These are phyloP conservation scores for Raddia guianensis DNA, from an alignment of 176 grass and related monocot genomes.

Conservation along the genomic window DNA sequence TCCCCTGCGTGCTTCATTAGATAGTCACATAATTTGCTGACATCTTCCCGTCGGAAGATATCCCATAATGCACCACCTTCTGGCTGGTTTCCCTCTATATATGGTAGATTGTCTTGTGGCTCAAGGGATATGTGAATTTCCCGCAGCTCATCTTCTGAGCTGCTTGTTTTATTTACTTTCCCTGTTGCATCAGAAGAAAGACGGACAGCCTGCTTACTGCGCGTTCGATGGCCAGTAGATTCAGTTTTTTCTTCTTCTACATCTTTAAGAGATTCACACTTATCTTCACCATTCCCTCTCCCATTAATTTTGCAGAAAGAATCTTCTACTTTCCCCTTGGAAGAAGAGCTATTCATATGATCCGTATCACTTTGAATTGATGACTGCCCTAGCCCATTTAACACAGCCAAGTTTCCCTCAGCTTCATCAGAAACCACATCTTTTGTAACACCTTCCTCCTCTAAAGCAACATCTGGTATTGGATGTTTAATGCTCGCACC, in stretches of 20 bases:
- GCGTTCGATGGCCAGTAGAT: background rate
- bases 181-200: background rate
- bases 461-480: constrained; percentile 2
- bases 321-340: background rate
- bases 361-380: background rate
- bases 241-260: background rate
- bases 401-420: background rate
- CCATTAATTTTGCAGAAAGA: background rate
- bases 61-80: constrained; percentile 93
- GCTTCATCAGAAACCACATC: background rate
- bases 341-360: background rate
- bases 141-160: background rate
- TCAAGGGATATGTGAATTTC: background rate
- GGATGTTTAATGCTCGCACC: background rate
- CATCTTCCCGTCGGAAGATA: constrained; percentile 85
- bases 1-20: constrained; percentile 65
- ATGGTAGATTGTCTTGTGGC: background rate
- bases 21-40: constrained; percentile 70
- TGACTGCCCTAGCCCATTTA: background rate
- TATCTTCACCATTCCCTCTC: background rate
- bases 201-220: background rate
- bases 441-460: background rate
- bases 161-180: background rate
- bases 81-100: background rate
- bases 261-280: constrained; percentile 25